Percentiles rank a stretch among this genome's conserved stretches.
Conservation (phyloP, 2,329 filamentous ascomycete genomes). For the Colletotrichum neosansevieriae region DNA sequence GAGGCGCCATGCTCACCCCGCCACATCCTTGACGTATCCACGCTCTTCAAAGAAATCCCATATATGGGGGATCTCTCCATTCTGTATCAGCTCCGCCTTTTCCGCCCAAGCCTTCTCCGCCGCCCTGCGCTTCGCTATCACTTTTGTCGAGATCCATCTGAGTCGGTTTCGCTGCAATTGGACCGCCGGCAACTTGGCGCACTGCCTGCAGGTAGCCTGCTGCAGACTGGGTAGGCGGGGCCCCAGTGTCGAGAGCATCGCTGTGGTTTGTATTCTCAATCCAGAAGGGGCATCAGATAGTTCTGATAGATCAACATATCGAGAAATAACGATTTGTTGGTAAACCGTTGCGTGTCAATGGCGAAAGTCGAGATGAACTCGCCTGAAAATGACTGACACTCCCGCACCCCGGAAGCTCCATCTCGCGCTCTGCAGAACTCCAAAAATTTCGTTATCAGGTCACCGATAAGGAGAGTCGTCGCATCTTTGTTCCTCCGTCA, state of each 20-base stretch:
- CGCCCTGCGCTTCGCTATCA: constrained; percentile 56
- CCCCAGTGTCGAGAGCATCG: constrained; percentile 37
- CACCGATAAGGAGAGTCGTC: constrained; percentile 9
- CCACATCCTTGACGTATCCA: constrained; percentile 79
- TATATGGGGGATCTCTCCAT: constrained; percentile 64
- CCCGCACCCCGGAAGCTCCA: background rate
- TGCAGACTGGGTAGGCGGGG: constrained; percentile 31
- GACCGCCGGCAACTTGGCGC: constrained; percentile 24
- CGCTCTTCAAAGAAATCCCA: constrained; percentile 77
- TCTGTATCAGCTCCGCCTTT: constrained; percentile 59
- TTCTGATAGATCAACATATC: no score
- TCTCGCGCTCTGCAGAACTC: constrained; percentile 12
- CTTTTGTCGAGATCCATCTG: constrained; percentile 56
- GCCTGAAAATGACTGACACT: constrained; percentile 15
- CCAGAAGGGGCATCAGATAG: background rate
- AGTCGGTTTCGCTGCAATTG: constrained; percentile 43
- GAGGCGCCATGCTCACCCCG: constrained; percentile 66
- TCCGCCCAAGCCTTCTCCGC: constrained; percentile 62
- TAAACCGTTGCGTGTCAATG: background rate
- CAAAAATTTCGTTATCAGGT: constrained; percentile 40
- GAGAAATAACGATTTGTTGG: background rate
- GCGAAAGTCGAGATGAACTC: constrained; percentile 8
- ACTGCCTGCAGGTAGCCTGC: constrained; percentile 34
- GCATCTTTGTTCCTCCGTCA: constrained; percentile 24
- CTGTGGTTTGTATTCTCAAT: background rate